phyloP scores from a whole-genome alignment of 805 yeast species.

The Barnettozyma vustinii region DNA sequence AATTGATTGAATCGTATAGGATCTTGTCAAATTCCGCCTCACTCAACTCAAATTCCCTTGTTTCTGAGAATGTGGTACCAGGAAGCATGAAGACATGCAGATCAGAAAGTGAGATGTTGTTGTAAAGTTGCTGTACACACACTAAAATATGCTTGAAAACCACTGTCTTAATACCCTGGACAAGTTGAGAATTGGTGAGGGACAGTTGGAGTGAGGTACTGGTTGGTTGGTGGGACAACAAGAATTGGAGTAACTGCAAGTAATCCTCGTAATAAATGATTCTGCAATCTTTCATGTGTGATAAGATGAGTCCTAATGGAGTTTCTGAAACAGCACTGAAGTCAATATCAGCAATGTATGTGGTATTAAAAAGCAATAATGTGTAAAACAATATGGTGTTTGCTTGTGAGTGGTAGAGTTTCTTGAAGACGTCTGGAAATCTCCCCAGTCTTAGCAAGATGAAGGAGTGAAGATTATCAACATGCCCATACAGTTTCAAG shows the following conservation, averaged over 20 bases:
- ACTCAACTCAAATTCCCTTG: not conserved
- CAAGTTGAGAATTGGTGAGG: not conserved
- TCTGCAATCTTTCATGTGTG: not conserved
- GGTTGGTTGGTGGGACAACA: not conserved
- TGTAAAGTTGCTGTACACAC: constrained; percentile 5
- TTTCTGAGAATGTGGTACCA: not conserved
- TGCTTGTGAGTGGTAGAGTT: constrained; percentile 2
- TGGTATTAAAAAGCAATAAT: constrained; percentile 5
- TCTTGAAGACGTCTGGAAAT: constrained; percentile 8
- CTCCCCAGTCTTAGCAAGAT: constrained; percentile 5
- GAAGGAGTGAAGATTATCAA: constrained; percentile 5
- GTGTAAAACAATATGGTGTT: constrained; percentile 4
- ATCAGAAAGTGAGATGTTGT: constrained; percentile 3
- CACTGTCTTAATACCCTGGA: not conserved
- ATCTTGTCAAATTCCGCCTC: constrained; percentile 4
- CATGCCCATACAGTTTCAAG: not conserved
- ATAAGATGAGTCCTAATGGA: not conserved
- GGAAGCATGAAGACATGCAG: constrained; percentile 1
- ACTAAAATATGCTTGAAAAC: constrained; percentile 4
- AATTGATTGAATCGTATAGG: constrained; percentile 5
- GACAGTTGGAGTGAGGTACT: not conserved
- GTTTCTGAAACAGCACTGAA: not conserved
- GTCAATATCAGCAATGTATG: constrained; percentile 3
- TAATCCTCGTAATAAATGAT: constrained; percentile 6
- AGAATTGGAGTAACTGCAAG: not conserved